These are phyloP conservation scores for Phytophthora lateralis DNA, from an alignment of 352 stramenopile species.

Conservation along the genomic window DNA sequence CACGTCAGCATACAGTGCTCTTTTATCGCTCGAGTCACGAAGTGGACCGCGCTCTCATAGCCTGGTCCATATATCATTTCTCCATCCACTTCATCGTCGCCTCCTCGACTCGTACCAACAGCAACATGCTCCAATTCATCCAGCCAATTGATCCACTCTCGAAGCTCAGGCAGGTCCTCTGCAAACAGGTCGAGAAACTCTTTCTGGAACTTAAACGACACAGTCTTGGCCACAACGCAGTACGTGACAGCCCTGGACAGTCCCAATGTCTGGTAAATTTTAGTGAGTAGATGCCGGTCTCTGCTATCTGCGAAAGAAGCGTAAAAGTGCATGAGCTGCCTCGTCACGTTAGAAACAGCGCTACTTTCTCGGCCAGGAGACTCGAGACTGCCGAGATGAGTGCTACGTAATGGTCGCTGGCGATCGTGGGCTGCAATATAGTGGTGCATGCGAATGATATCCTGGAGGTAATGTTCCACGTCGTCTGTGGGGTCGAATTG, in stretches of 20 bases:
- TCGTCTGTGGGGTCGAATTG: conserved; percentile 63
- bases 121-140: conserved; percentile 22
- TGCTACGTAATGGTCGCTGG: conserved; percentile 28
- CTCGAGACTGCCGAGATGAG: conserved; percentile 16
- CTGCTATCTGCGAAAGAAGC: conserved; percentile 43
- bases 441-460: conserved; percentile 63
- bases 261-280: conserved; percentile 61
- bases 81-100: conserved; percentile 1
- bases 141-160: conserved; percentile 62
- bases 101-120: conserved; percentile 7
- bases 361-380: conserved; percentile 2
- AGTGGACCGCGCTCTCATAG: conserved; percentile 37
- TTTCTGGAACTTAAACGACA: conserved; percentile 56
- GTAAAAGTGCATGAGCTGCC: conserved; percentile 48
- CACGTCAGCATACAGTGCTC: conserved; percentile 57
- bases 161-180: conserved; percentile 44
- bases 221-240: conserved; percentile 40
- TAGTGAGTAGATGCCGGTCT: conserved; percentile 54
- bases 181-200: conserved; percentile 64
- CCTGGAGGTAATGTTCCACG: conserved; percentile 62
- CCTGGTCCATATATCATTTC: conserved; percentile 6
- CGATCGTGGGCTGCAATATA: conserved; percentile 49
- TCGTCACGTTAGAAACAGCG: conserved; percentile 11
- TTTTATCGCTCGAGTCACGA: conserved; percentile 45
- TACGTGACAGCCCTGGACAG: conserved; percentile 38